Evolutionary conservation across 495 filamentous ascomycete species (phyloP).

Genomic region (Neurospora pannonica): DNA sequence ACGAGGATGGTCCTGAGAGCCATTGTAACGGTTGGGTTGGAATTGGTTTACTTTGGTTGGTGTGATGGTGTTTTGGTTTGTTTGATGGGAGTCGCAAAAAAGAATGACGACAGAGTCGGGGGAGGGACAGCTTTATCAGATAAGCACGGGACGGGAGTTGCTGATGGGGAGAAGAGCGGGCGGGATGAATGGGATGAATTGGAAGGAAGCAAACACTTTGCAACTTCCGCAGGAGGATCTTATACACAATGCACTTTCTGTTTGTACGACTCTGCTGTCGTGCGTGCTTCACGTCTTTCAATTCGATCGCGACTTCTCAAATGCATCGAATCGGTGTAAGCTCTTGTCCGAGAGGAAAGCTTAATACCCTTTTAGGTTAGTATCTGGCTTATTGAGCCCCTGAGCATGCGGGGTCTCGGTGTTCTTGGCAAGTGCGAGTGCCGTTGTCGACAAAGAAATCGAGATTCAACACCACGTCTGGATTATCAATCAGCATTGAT

Average conservation of each 20-base stretch:
- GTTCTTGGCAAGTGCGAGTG: background rate
- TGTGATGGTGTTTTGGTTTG: background rate
- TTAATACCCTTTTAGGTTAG: background rate
- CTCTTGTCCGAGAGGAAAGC: background rate
- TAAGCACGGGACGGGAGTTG: background rate
- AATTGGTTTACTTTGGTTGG: background rate
- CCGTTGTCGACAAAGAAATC: background rate
- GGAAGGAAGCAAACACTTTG: background rate
- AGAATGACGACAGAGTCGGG: background rate
- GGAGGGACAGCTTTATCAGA: background rate
- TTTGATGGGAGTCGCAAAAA: background rate
- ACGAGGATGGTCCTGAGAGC: constrained; percentile 27
- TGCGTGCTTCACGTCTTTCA: background rate
- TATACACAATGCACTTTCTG: background rate
- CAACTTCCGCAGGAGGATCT: background rate
- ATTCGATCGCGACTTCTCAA: background rate
- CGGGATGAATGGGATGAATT: background rate
- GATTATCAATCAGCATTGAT: background rate
- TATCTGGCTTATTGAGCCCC: background rate
- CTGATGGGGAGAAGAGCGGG: background rate
- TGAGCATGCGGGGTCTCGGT: background rate
- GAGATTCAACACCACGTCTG: background rate
- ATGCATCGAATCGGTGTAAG: background rate
- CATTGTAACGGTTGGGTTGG: background rate
- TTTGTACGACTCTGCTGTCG: background rate